Conservation (phyloP, 1,284 basidiomycete genomes). For the Kalmanozyma brasiliensis region DNA sequence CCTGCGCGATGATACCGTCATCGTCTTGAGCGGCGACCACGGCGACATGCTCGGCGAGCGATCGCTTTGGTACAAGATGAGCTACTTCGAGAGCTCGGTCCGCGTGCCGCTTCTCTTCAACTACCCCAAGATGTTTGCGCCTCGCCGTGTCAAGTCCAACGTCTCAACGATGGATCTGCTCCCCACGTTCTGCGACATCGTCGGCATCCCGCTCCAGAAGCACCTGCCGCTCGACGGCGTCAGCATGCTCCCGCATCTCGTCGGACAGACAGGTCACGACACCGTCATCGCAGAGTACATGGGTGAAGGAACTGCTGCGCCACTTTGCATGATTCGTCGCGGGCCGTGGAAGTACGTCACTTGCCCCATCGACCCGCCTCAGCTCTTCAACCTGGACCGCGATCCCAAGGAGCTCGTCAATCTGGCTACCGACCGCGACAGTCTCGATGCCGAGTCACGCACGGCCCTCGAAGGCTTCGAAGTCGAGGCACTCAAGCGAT, state of each 20-base stretch:
- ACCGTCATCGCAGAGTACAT: constrained; percentile 42
- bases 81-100: constrained; percentile 45
- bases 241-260: constrained; percentile 34
- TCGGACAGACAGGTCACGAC: constrained; percentile 27
- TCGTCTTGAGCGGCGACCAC: constrained; percentile 42
- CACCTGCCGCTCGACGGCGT: constrained; percentile 35
- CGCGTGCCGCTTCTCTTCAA: constrained; percentile 41
- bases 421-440: constrained; percentile 23
- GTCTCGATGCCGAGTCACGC: constrained; percentile 22
- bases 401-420: constrained; percentile 43
- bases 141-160: constrained; percentile 37
- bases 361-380: constrained; percentile 35
- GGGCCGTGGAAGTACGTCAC: constrained; percentile 42
- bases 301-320: constrained; percentile 39
- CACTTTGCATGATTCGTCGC: constrained; percentile 38
- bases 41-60: constrained; percentile 44
- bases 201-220: constrained; percentile 28
- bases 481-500: constrained; percentile 21
- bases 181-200: constrained; percentile 39
- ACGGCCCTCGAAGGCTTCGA: constrained; percentile 27
- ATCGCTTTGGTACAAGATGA: constrained; percentile 45
- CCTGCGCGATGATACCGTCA: constrained; percentile 33
- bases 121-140: constrained; percentile 32
- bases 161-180: constrained; percentile 41
- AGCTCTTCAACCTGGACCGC: constrained; percentile 26